Percentiles rank a stretch among this genome's conserved stretches.
Evolutionary conservation across 1,139 yeast species (phyloP).

Genomic region (Kurtzmaniella quercitrusa): DNA sequence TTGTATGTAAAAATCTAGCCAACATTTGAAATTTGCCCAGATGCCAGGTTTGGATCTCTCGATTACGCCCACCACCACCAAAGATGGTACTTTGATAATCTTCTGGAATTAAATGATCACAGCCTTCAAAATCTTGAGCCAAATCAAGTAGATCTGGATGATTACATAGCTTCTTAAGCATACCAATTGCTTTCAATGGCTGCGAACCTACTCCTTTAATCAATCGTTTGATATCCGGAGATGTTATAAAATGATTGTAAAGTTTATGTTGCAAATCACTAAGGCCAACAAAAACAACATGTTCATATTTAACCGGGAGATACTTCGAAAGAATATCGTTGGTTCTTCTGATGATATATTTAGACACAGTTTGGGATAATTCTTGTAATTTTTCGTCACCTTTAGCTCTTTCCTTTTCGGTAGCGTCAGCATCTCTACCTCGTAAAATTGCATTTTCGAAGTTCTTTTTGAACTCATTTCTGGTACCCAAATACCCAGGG

Average conservation of each 20-base stretch:
- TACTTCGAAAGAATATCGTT: constrained; percentile 92
- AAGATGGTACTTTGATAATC: constrained; percentile 51
- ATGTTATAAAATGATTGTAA: constrained; percentile 71
- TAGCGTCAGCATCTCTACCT: constrained; percentile 89
- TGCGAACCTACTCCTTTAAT: constrained; percentile 74
- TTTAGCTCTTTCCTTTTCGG: constrained; percentile 66
- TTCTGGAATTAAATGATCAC: constrained; percentile 63
- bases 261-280: constrained; percentile 72
- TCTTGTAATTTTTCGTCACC: constrained; percentile 75
- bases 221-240: constrained; percentile 72
- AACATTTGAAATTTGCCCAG: constrained; percentile 61
- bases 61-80: constrained; percentile 34
- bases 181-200: constrained; percentile 86
- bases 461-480: constrained; percentile 78
- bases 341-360: constrained; percentile 90
- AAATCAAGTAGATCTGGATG: constrained; percentile 84
- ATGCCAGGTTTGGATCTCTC: constrained; percentile 56
- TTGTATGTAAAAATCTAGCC: constrained; percentile 73
- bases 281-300: constrained; percentile 84
- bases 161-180: constrained; percentile 83
- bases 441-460: constrained; percentile 75
- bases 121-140: constrained; percentile 73
- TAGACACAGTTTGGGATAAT: constrained; percentile 73
- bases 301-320: constrained; percentile 92
- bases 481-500: constrained; percentile 87